Evolutionary conservation across 1,284 basidiomycete species (phyloP), one percentile per base, ranked within the genome.

Genomic region (Cystobasidiaceae sp.): DNA sequence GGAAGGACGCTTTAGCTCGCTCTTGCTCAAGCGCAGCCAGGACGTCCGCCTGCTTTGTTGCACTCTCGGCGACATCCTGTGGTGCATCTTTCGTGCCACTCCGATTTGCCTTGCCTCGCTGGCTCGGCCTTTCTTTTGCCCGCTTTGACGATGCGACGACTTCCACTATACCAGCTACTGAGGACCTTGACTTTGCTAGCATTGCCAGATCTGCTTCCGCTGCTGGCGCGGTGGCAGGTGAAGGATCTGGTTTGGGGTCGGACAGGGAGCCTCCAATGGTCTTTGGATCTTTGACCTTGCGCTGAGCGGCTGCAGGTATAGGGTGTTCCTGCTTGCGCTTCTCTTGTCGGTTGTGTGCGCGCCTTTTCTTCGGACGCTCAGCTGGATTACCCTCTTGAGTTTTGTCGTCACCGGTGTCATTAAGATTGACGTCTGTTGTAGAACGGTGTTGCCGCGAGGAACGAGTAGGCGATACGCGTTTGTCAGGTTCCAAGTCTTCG

Each of bases 191-290:
- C 30, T 62, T 62, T 7, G 50, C 30, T 21, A 13, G 21, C 54
- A 23, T 43, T 56, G 17, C 19, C 39, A 3, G 54, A 15, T 17
- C 23, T 56, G 32, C 13, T 5, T 2, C 11, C 32, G 7, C 9
- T 25, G 23, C 37, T 15, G 54, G 15, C 17, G 32, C 32, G 13
- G 21, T 41, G 19, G 15, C 13, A 1, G 21, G 8, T n/a, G 39
- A 9, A 43, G 37, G 8, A 9, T 17, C 25, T 6, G 54, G 49
- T 45, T 30, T 15, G 21, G 58, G 58, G 8, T 19, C 48, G 1
- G 58, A 23, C 8, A 61, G 48, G 19, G 61, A 64, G 3, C 61
- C 61, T 37, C 61, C 61, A n/a, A 64, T 34, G 5, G 19, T 28
- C 45, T 64, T 64, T 2, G 61, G 49, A 15, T 30, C 30, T 34